Percentiles rank a stretch among this genome's conserved stretches.
These are phyloP conservation scores for Biscutella auriculata DNA, from an alignment of 441 rosid species.

Conservation along the genomic window DNA sequence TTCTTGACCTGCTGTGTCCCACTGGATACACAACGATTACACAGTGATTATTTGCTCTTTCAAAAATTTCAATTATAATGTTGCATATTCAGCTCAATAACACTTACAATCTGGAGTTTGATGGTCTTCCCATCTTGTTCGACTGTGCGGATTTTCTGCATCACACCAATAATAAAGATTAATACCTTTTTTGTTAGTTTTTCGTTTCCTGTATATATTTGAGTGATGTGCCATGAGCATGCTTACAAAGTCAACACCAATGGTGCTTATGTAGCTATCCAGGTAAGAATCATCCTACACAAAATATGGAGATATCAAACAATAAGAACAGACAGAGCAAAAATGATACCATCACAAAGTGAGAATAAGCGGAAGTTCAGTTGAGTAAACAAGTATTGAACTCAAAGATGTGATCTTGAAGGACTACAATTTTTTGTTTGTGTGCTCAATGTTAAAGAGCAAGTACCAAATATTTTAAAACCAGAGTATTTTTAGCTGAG, in stretches of 20 bases:
- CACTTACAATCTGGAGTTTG: slow-evolving; percentile 84
- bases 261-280: slow-evolving; percentile 80
- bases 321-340: neutral
- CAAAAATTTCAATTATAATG: too few relatives aligned
- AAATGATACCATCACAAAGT: neutral
- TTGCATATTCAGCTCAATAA: too few relatives aligned
- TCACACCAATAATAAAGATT: too few relatives aligned
- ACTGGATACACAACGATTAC: too few relatives aligned
- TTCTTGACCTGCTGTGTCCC: slow-evolving; percentile 98
- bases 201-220: too few relatives aligned
- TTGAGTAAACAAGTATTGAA: neutral
- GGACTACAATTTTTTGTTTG: neutral
- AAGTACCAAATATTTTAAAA: neutral
- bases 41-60: too few relatives aligned
- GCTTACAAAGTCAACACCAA: slow-evolving; percentile 85
- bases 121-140: slow-evolving; percentile 78
- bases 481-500: neutral
- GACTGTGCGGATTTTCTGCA: slow-evolving; percentile 83
- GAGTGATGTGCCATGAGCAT: too few relatives aligned
- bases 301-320: neutral
- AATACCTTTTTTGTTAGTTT: too few relatives aligned
- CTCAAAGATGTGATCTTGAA: neutral
- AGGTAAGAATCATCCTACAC: slow-evolving; percentile 73
- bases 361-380: neutral
- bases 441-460: neutral